phyloP scores from a whole-genome alignment of 768 basidiomycete genomes.

The Saitozyma podzolica region DNA sequence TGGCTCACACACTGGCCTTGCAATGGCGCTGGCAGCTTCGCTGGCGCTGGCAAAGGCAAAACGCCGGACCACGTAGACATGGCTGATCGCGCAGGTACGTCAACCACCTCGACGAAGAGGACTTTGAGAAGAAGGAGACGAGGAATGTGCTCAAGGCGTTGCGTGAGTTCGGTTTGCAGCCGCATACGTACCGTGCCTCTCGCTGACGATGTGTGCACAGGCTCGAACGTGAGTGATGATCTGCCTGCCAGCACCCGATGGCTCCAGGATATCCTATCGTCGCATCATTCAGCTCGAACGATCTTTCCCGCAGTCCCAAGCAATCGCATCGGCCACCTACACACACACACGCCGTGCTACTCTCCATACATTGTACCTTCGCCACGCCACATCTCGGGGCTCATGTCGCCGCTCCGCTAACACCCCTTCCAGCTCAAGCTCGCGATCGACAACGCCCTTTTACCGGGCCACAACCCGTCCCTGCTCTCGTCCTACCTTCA shows the following conservation, averaged over 20 bases:
- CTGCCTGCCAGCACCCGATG: background rate
- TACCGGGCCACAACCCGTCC: slow-evolving; percentile 57
- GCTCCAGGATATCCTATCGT: too few relatives aligned
- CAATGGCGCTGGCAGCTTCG: too few relatives aligned
- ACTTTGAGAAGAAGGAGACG: slow-evolving; percentile 67
- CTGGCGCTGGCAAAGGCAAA: too few relatives aligned
- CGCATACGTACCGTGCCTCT: background rate
- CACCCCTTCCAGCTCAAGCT: slow-evolving; percentile 70
- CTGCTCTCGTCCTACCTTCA: slow-evolving; percentile 91
- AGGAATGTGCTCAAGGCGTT: slow-evolving; percentile 73
- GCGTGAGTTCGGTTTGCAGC: slow-evolving; percentile 57
- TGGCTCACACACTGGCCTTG: too few relatives aligned
- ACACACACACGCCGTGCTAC: slow-evolving; percentile 23
- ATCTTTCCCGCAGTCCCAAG: too few relatives aligned
- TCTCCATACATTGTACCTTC: background rate
- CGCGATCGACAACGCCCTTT: slow-evolving; percentile 82
- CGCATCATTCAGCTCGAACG: too few relatives aligned
- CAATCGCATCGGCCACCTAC: slow-evolving; percentile 10
- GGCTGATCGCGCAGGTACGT: slow-evolving; percentile 59
- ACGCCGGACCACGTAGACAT: too few relatives aligned
- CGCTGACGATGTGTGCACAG: background rate
- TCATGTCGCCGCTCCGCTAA: background rate
- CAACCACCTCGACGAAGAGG: slow-evolving; percentile 80
- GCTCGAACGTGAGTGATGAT: background rate
- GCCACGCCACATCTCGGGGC: too few relatives aligned